Evolutionary conservation across 1,284 basidiomycete genomes (phyloP), one percentile per base, ranked within the genome.

Genomic region (Spongispora temasekensis): DNA sequence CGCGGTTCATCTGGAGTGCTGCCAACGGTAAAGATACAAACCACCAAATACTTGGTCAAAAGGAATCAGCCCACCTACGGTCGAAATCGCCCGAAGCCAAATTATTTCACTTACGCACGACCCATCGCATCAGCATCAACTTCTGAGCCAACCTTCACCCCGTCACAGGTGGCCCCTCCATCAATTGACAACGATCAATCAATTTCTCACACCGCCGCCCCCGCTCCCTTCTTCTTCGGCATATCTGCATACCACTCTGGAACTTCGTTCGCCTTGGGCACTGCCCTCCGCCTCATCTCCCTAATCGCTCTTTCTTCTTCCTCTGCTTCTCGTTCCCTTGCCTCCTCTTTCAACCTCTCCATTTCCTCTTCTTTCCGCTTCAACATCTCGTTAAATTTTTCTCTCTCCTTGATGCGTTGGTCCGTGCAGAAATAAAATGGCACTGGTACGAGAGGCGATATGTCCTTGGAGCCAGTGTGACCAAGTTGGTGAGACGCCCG

Each of bases 241-340:
- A 70, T 72, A n/a, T 53, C 69, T n/a, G 71, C 83, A 68, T 91
- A 91, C 89, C 89, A 91, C 64, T 86, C 86, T 10, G 89, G 89
- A 23, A 91, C 80, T 66, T 83, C 83, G 72, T 90, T 80, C 56
- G 89, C 89, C 73, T 79, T 85, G n/a, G 86, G 85, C 53, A 91
- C 76, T 13, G 86, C 81, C 63, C 78, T 81, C 76, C 78, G 83
- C 68, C 89, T 76, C 67, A 86, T 64, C 72, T 84, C 85, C 71
- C 69, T 79, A 58, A 87, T 71, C 76, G 85, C 84, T 69, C 68
- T 75, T 69, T 84, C 82, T 71, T 89, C 86, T 68, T 84, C 78
- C 65, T 79, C 77, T 71, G 79, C 84, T 65, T 76, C 73, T 67
- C 75, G 73, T 58, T 75, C 68, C 63, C 79, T 75, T 64, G 71